Base-by-base conservation (phyloP, 768 basidiomycete species). In the Phanerochaete carnosa region DNA sequence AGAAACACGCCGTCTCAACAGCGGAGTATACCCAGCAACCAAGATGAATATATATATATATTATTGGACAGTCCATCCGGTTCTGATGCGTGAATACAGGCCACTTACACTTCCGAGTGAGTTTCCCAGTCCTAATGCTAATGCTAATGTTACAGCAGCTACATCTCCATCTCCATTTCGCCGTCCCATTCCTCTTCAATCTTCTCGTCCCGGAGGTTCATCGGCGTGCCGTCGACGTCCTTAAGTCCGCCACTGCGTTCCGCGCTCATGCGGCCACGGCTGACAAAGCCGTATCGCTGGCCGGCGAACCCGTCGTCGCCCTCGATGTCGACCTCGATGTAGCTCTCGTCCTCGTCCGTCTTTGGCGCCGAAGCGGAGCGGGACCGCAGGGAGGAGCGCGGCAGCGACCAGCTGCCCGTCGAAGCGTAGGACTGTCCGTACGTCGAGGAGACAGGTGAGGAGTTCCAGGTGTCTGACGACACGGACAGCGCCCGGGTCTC, bases 121-220 rank as follows among this genome's bases (percentile, higher is more conserved):
- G 4, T 16, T 16, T 12, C 46, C 12, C 5, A 22, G 22, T 45
- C 37, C 9, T 57, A 57, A 28, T 43, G 11, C 39, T 12, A 19
- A 43, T 19, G 11, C 39, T 43, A 43, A 19, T 43, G 19, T 43
- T 43, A 43, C 39, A 43, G 11, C 11, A 37, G 25, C 32, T 64
- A 72, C 82, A 88, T 83, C 66, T 87, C 85, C 85, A 88, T 87
- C 58, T 88, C 89, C 85, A 90, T 88, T 61, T 80, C 80, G 74
- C 80, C 75, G 55, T 78, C 74, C 76, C 74, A 80, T 61, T 77
- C 76, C 55, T 76, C 76, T 65, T 81, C 84, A 29, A 69, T 71
- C 70, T 69, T 71, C 57, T 64, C 66, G 52, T 58, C 52, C 13
- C 59, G 53, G 74, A 66, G 45, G 66, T 71, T 32, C 16, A 46